Evolutionary conservation across 169 alveolate genomes (phyloP).

Genomic region (Plasmodium cynomolgi): DNA sequence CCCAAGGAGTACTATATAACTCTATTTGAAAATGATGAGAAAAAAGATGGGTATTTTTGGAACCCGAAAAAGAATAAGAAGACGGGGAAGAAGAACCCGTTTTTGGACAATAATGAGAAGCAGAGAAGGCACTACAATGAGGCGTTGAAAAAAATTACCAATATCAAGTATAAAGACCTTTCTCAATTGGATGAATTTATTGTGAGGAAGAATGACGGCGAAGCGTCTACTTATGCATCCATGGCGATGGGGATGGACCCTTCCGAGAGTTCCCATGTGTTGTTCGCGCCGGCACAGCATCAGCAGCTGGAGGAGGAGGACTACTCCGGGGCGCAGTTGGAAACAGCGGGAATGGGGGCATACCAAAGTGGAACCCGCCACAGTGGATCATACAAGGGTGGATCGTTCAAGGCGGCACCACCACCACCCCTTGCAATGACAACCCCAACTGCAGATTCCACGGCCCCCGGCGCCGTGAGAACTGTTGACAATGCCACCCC

Average conservation of each 20-base stretch:
- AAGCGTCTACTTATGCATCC: not conserved
- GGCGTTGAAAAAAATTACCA: conserved; percentile 30
- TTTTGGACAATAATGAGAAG: conserved; percentile 16
- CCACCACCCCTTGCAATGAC: not conserved
- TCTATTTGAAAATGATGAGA: conserved; percentile 68
- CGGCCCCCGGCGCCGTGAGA: not conserved
- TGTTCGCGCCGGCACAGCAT: not conserved
- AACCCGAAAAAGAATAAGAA: conserved; percentile 33
- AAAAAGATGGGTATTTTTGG: conserved; percentile 36
- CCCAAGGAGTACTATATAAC: conserved; percentile 65
- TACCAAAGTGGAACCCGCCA: not conserved
- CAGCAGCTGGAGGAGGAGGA: not conserved
- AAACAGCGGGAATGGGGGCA: not conserved
- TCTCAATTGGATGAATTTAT: not conserved
- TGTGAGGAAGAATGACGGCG: not conserved
- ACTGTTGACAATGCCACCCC: not conserved
- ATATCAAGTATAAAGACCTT: not conserved
- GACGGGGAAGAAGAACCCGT: conserved; percentile 1
- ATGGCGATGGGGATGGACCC: not conserved
- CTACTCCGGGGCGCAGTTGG: not conserved
- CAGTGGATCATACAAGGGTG: not conserved
- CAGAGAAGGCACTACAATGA: conserved; percentile 41
- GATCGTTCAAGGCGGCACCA: not conserved
- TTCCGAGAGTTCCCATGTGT: not conserved
- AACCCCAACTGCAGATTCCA: not conserved